phyloP scores from a whole-genome alignment of 1,139 yeast genomes.

The Suhomyces panamericanus region DNA sequence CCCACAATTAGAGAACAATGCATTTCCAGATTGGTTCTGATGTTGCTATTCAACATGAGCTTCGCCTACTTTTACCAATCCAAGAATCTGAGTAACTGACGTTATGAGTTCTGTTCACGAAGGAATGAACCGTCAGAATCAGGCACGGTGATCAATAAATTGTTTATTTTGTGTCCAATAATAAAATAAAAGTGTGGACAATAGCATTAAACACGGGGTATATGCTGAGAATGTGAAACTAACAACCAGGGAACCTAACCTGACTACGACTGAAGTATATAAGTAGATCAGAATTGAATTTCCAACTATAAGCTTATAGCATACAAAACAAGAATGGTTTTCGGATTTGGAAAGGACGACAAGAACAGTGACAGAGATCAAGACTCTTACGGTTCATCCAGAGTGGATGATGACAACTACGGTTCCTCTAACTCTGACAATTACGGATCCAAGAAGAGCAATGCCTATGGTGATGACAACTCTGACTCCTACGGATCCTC shows the following conservation, averaged over 20 bases:
- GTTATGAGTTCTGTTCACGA: too few relatives aligned
- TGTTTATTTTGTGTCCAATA: too few relatives aligned
- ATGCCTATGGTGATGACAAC: too few relatives aligned
- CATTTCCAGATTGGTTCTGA: too few relatives aligned
- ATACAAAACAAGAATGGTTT: constrained; percentile 16
- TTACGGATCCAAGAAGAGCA: too few relatives aligned
- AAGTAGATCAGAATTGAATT: neutral
- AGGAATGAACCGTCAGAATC: neutral
- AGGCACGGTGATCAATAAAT: neutral
- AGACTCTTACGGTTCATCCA: constrained; percentile 12
- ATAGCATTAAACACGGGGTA: neutral
- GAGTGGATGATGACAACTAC: constrained; percentile 14
- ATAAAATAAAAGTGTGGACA: too few relatives aligned
- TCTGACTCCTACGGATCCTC: too few relatives aligned
- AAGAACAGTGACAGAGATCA: constrained; percentile 14
- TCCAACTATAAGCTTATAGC: neutral
- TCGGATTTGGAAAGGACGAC: constrained; percentile 22
- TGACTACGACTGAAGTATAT: neutral
- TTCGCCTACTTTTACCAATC: too few relatives aligned
- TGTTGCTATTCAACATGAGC: too few relatives aligned
- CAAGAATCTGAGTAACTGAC: too few relatives aligned
- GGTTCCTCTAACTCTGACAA: constrained; percentile 16
- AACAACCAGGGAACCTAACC: neutral
- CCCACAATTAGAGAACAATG: too few relatives aligned
- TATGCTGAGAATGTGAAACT: constrained; percentile 1